Percentiles rank a stretch among this genome's conserved stretches.
Evolutionary conservation across 352 stramenopile genomes (phyloP).

Genomic region (Phytophthora hibernalis): DNA sequence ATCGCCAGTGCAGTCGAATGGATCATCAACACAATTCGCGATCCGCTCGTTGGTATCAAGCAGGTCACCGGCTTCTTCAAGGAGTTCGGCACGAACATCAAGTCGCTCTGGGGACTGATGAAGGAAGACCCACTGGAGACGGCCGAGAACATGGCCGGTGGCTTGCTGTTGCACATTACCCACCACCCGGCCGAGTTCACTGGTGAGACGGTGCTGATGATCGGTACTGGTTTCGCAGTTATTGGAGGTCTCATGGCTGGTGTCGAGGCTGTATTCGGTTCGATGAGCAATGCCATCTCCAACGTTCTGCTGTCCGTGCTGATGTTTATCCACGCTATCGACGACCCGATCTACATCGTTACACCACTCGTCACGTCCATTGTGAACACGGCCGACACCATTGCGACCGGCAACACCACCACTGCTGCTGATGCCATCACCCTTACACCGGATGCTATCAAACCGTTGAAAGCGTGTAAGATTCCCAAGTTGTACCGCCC

Average conservation of each 20-base stretch:
- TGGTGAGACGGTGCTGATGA: slow-evolving; percentile 28
- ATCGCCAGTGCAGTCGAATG: slow-evolving; percentile 17
- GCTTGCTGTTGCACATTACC: slow-evolving; percentile 32
- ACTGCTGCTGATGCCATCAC: neutral
- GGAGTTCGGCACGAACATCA: slow-evolving; percentile 29
- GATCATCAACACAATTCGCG: slow-evolving; percentile 22
- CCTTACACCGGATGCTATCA: slow-evolving; percentile 15
- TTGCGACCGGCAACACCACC: slow-evolving; percentile 1
- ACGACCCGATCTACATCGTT: too few relatives aligned
- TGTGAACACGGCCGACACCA: slow-evolving; percentile 15
- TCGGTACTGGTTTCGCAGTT: slow-evolving; percentile 20
- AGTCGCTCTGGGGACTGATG: slow-evolving; percentile 25
- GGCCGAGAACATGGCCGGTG: slow-evolving; percentile 30
- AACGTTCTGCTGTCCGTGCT: slow-evolving; percentile 28
- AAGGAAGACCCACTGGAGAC: slow-evolving; percentile 32
- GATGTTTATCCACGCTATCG: slow-evolving; percentile 37
- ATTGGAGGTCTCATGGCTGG: slow-evolving; percentile 28
- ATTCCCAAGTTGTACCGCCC: slow-evolving; percentile 31
- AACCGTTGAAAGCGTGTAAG: slow-evolving; percentile 11
- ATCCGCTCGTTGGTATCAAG: slow-evolving; percentile 15
- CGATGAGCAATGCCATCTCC: slow-evolving; percentile 30
- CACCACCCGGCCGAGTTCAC: slow-evolving; percentile 39
- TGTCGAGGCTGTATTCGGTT: slow-evolving; percentile 26
- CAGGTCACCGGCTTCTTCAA: slow-evolving; percentile 22
- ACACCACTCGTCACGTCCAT: slow-evolving; percentile 34